Evolutionary conservation across 495 filamentous ascomycete genomes (phyloP).

Genomic region (Penicillium diatomitis): DNA sequence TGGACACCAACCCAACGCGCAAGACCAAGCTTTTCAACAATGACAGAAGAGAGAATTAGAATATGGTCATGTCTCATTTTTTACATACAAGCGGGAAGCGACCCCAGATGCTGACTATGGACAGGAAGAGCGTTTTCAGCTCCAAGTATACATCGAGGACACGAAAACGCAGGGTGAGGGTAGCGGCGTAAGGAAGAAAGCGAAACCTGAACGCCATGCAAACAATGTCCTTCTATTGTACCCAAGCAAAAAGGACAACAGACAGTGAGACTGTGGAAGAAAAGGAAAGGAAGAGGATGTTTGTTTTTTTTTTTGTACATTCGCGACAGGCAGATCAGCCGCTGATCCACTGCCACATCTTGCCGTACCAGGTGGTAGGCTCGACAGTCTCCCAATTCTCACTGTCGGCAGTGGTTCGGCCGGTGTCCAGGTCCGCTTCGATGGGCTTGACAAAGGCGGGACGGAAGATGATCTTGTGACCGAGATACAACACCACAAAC

Average conservation of each 20-base stretch:
- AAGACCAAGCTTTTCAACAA: too few relatives aligned
- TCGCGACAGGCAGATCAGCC: constrained; percentile 3
- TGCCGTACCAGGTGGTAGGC: constrained; percentile 34
- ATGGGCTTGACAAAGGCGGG: constrained; percentile 30
- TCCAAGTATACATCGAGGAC: too few relatives aligned
- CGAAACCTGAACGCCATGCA: constrained; percentile 2
- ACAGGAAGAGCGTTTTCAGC: too few relatives aligned
- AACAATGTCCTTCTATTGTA: neutral
- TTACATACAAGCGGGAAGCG: too few relatives aligned
- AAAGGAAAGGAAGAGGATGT: neutral
- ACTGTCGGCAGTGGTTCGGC: constrained; percentile 30
- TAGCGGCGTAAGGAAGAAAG: neutral
- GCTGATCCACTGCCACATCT: constrained; percentile 15
- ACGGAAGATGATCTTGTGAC: constrained; percentile 46
- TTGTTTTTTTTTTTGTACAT: too few relatives aligned
- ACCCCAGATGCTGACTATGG: too few relatives aligned
- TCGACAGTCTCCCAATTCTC: constrained; percentile 36
- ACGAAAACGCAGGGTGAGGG: too few relatives aligned
- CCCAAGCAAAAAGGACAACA: constrained; percentile 9
- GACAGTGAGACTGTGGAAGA: constrained; percentile 2
- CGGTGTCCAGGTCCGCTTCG: constrained; percentile 43
- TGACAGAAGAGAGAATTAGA: too few relatives aligned
- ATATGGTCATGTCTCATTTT: too few relatives aligned
- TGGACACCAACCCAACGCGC: too few relatives aligned
- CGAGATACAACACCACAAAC: constrained; percentile 47